phyloP scores from a whole-genome alignment of 140 eudicot genomes.

The Cichorium intybus region DNA sequence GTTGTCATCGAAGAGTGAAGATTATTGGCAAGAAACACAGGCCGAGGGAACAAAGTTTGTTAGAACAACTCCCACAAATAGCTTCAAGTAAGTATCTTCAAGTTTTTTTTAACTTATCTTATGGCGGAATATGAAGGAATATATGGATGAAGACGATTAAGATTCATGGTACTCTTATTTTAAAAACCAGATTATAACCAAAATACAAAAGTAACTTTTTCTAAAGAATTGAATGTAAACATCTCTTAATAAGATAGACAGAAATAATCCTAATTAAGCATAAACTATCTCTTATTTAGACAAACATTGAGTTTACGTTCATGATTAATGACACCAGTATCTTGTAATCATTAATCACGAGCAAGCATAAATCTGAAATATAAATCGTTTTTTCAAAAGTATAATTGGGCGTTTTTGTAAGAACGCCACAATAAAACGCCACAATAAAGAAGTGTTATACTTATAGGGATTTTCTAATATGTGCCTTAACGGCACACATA shows the following conservation, averaged over 20 bases:
- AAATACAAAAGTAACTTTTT: not conserved
- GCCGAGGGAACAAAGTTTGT: slow-evolving; percentile 12
- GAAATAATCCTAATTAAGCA: not conserved
- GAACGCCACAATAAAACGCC: too few species aligned
- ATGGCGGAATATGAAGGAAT: too few species aligned
- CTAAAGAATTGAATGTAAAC: not conserved
- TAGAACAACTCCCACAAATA: slow-evolving; percentile 30
- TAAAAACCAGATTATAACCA: not conserved
- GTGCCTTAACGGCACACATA: too few species aligned
- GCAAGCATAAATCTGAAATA: too few species aligned
- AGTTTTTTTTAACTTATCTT: not conserved
- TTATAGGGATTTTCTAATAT: too few species aligned
- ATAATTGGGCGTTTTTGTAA: too few species aligned
- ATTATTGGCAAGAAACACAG: slow-evolving; percentile 32
- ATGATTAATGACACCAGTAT: too few species aligned
- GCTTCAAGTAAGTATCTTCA: slow-evolving; percentile 45
- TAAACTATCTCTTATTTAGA: too few species aligned
- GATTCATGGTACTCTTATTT: not conserved
- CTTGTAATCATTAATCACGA: not conserved
- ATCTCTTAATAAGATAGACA: not conserved
- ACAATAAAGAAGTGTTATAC: too few species aligned
- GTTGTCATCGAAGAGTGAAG: slow-evolving; percentile 28
- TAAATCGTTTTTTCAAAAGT: too few species aligned
- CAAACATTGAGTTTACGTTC: too few species aligned
- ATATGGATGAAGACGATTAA: not conserved